phyloP scores from a whole-genome alignment of 2,329 filamentous ascomycete genomes.

The Phaeophleospora eucalypticola region DNA sequence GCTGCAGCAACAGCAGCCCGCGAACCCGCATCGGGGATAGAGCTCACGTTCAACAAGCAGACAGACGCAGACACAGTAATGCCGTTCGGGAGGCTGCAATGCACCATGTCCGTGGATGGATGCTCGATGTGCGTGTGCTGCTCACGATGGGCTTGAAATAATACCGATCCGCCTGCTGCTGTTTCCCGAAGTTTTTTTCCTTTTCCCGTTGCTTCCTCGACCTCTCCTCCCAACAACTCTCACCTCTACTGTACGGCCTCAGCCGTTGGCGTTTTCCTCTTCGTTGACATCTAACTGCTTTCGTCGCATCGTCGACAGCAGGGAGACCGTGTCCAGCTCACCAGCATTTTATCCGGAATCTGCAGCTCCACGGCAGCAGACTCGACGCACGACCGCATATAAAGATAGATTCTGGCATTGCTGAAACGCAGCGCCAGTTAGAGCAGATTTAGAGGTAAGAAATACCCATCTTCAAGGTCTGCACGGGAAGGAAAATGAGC shows the following conservation, averaged over 20 bases:
- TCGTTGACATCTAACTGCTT: no score
- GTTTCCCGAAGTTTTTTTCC: background rate
- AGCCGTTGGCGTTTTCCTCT: no score
- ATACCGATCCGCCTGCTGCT: conserved; percentile 1
- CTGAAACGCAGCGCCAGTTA: background rate
- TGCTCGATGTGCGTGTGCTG: background rate
- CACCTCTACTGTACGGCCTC: no score
- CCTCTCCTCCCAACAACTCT: no score
- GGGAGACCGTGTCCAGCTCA: no score
- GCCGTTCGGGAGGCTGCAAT: conserved; percentile 16
- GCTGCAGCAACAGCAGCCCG: conserved; percentile 5
- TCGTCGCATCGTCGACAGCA: no score
- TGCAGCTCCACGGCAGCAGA: background rate
- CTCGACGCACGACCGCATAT: background rate
- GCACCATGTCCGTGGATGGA: background rate
- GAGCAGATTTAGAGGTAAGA: no score
- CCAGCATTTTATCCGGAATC: no score
- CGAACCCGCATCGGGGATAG: conserved; percentile 13
- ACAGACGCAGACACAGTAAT: no score
- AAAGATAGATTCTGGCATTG: background rate
- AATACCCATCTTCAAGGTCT: no score
- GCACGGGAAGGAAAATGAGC: no score
- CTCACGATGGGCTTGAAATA: background rate
- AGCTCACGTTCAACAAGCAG: conserved; percentile 16
- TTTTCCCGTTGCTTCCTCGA: background rate